Percentiles rank a stretch among this genome's conserved stretches.
Evolutionary conservation across 2,329 filamentous ascomycete genomes (phyloP).

Genomic region (Beauveria australis): DNA sequence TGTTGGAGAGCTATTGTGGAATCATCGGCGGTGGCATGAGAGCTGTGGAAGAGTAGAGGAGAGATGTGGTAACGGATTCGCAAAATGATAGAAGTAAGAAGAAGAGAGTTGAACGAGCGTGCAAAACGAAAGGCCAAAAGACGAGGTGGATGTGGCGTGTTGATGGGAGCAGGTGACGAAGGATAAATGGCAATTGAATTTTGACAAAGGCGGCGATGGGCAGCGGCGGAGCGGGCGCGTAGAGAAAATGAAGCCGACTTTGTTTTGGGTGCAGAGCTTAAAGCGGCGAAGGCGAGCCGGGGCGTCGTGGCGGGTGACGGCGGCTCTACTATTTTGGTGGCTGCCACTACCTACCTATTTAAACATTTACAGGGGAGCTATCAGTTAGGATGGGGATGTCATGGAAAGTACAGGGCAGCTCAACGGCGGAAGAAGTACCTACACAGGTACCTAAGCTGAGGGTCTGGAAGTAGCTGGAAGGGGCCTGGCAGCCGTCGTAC

Average conservation of each 20-base stretch:
- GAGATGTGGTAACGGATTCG: not conserved
- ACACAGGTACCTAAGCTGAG: too few relatives aligned
- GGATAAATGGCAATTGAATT: not conserved
- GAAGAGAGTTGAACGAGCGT: not conserved
- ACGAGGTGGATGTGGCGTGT: conserved; percentile 1
- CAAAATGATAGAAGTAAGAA: not conserved
- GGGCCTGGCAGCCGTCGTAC: too few relatives aligned
- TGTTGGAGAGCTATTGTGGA: not conserved
- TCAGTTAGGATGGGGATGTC: too few relatives aligned
- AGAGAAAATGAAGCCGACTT: not conserved
- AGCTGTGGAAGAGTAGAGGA: not conserved
- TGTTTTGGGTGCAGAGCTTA: not conserved
- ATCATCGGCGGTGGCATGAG: not conserved
- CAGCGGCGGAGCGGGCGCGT: not conserved
- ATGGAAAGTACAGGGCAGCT: too few relatives aligned
- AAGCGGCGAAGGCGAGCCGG: not conserved
- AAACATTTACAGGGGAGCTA: not conserved
- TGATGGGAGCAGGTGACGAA: conserved; percentile 9
- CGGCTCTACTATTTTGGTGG: not conserved
- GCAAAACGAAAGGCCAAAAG: not conserved
- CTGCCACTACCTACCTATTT: not conserved
- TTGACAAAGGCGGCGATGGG: conserved; percentile 6
- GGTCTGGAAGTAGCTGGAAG: too few relatives aligned
- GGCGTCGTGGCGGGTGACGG: not conserved
- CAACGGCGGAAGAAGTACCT: too few relatives aligned